Base-by-base conservation (phyloP, 192 early-diverging fungal species). In the Entomortierella beljakovae region DNA sequence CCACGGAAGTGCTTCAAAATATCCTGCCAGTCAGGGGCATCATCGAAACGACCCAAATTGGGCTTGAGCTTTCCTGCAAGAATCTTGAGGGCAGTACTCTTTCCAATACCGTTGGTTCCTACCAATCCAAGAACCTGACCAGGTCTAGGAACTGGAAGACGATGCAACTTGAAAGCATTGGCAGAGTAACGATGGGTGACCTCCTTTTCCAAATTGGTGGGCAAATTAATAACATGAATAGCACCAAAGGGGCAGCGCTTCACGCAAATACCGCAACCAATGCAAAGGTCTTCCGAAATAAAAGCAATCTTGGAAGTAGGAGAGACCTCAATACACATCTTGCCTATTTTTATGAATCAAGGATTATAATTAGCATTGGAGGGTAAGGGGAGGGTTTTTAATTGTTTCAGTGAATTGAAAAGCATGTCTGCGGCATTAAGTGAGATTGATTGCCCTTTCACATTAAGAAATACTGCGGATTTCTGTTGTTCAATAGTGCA, bases 81-180 rank as follows among this genome's bases (percentile, higher is more conserved):
- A 62, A 99, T 93, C 87, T 96, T 97, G 68, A 99, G 86, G 16
- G 97, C 96, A 2, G 97, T 98, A 28, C 91, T 93, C 80, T 99
- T 99, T 33, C 96, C 96, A 46, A 92, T 94, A 87, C 93, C 93
- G 92, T 98, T 98, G n/a, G 95, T 95, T 49, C 97, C 97, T 25
- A 99, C 97, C 68, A 99, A 87, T 43, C 97, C 97, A 22, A 99
- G 87, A 37, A 99, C 97, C 81, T 99, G 96, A 4, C 97, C 97
- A 59, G 97, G 96, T 62, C 97, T 86, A 57, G 97, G 97, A 51
- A 94, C 90, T 31, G 97, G 97, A 53, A 99, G 86, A 71, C 96
- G 87, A 85, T 99, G 97, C 38, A 99, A 89, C 90, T 99, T 99
- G 91, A 99, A 99, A 26, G 97, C 90, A 84, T 99, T 99, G 63